These are phyloP conservation scores for Xanthoparmelia taractica DNA, from an alignment of 495 filamentous ascomycete species.

Conservation along the genomic window DNA sequence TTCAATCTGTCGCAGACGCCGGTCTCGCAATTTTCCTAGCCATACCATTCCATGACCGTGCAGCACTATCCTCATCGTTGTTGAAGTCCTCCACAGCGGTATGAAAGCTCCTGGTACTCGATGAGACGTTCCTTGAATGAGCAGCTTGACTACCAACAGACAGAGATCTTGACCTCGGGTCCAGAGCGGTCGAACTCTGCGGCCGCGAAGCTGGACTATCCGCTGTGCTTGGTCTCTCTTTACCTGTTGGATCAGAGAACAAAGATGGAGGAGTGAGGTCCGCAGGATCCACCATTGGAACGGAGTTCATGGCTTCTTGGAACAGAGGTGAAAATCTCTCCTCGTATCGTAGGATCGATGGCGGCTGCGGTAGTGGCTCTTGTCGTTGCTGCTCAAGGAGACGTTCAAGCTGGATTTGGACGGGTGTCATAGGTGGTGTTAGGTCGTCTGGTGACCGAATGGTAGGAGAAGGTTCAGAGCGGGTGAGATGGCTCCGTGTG, in stretches of 20 bases:
- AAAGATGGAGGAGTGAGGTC: constrained; percentile 13
- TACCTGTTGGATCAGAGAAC: neutral
- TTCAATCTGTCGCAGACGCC: constrained; percentile 11
- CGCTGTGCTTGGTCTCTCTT: neutral
- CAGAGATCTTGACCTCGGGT: constrained; percentile 9
- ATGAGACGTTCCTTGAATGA: constrained; percentile 5
- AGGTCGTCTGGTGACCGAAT: constrained; percentile 12
- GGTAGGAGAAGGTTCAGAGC: constrained; percentile 20
- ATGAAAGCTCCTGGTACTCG: constrained; percentile 19
- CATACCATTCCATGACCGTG: constrained; percentile 13
- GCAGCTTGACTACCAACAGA: neutral
- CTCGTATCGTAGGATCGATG: constrained; percentile 14
- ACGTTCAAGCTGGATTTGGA: constrained; percentile 22
- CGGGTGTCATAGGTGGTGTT: constrained; percentile 20
- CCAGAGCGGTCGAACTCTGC: neutral
- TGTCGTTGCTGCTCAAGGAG: constrained; percentile 17
- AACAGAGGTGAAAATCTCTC: constrained; percentile 26
- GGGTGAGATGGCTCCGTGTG: constrained; percentile 7
- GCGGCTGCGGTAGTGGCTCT: constrained; percentile 1
- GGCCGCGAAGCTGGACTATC: neutral
- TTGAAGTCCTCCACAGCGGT: constrained; percentile 15
- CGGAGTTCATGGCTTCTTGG: constrained; percentile 28
- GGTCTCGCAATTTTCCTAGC: constrained; percentile 19
- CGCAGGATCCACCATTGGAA: constrained; percentile 21
- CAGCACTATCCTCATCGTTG: neutral